Conservation (phyloP, 2,329 filamentous ascomycete genomes). For the Paracorniculantispora psalliotae region DNA sequence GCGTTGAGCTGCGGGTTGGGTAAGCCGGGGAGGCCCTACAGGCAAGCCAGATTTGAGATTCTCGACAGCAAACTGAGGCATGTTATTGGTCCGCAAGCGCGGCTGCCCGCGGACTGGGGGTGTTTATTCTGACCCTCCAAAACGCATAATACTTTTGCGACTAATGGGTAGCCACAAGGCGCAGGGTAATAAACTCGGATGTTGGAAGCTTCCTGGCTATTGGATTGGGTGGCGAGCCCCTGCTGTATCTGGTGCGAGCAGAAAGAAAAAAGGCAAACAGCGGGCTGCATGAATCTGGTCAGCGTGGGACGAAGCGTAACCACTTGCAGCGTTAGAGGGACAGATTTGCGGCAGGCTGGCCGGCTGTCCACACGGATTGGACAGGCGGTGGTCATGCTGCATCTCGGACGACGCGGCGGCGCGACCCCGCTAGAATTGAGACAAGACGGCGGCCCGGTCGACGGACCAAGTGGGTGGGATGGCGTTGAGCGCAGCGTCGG, state of each 20-base stretch:
- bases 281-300: not conserved
- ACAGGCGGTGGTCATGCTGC: slow-evolving; percentile 1
- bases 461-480: not conserved
- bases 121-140: not conserved
- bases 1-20: slow-evolving; percentile 3
- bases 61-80: not conserved
- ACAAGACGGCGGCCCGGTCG: not conserved
- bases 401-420: not conserved
- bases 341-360: slow-evolving; percentile 7
- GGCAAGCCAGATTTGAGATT: not conserved
- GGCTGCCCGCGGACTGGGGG: not conserved
- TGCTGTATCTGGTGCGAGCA: not conserved
- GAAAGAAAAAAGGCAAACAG: not conserved
- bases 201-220: not conserved
- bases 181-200: not conserved
- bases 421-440: not conserved
- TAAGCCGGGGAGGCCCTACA: not conserved
- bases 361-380: not conserved
- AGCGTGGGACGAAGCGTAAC: not conserved
- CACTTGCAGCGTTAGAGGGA: not conserved
- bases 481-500: not conserved
- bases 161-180: not conserved
- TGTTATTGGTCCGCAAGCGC: not conserved
- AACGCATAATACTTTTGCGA: not conserved
- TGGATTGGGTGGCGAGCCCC: not conserved